phyloP scores from a whole-genome alignment of 192 early-diverging fungal species.

The Lobulomyces angularis region DNA sequence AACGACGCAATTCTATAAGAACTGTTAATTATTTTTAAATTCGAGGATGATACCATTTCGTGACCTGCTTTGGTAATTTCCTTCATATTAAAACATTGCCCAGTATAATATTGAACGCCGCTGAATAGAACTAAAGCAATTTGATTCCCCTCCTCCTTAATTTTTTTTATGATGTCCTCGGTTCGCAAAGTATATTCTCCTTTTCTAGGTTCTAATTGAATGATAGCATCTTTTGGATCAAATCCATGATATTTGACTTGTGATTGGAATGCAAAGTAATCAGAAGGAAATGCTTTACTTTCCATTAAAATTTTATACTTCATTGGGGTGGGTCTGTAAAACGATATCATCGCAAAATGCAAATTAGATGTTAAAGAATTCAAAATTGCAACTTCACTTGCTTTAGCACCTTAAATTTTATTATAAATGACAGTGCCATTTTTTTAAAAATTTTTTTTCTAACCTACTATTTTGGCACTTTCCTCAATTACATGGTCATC shows the following conservation, averaged over 20 bases:
- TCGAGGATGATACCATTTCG: constrained; percentile 36
- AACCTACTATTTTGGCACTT: constrained; percentile 69
- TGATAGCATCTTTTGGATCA: constrained; percentile 54
- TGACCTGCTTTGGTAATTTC: constrained; percentile 73
- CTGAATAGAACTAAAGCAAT: constrained; percentile 82
- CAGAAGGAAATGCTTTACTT: constrained; percentile 85
- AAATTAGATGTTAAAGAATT: constrained; percentile 85
- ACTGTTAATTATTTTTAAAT: not conserved
- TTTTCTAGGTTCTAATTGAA: constrained; percentile 57
- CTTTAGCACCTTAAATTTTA: constrained; percentile 44
- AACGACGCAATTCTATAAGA: constrained; percentile 69
- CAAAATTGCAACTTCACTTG: constrained; percentile 78
- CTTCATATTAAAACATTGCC: constrained; percentile 71
- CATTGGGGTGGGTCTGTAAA: constrained; percentile 69
- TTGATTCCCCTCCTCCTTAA: constrained; percentile 56
- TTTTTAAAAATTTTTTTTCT: not conserved
- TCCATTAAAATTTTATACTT: constrained; percentile 85
- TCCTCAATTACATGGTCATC: constrained; percentile 63
- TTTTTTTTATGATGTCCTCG: constrained; percentile 66
- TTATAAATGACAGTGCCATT: not conserved
- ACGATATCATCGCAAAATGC: constrained; percentile 80
- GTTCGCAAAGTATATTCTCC: constrained; percentile 62
- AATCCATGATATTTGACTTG: constrained; percentile 76
- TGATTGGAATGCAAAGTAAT: constrained; percentile 82
- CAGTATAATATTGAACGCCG: constrained; percentile 93